Conservation (phyloP, 345 rosid species). For the Angophora floribunda region DNA sequence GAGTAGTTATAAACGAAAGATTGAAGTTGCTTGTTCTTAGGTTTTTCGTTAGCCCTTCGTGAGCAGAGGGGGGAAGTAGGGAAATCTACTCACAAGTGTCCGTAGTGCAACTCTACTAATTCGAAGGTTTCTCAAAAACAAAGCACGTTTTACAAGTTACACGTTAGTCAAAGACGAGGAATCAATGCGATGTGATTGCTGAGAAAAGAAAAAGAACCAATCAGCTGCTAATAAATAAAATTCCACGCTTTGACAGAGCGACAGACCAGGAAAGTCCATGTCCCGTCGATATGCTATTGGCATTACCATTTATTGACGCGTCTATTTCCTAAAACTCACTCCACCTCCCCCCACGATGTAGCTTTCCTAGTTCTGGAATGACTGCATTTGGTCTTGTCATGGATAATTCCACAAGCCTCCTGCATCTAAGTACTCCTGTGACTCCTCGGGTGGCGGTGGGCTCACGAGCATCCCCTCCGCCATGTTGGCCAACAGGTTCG, state of each 20-base stretch:
- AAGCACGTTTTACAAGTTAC: not conserved
- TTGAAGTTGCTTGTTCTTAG: not conserved
- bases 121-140: not conserved
- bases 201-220: not conserved
- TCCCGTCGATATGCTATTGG: not conserved
- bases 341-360: not conserved
- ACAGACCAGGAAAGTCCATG: not conserved
- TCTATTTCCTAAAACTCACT: not conserved
- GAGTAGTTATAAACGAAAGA: not conserved
- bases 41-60: not conserved
- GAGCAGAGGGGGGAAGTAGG: not conserved
- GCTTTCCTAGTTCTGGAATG: not conserved
- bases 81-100: not conserved
- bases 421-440: slow-evolving; percentile 42
- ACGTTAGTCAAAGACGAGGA: not conserved
- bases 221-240: not conserved
- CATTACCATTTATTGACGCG: no score
- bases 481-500: slow-evolving; percentile 72
- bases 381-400: not conserved
- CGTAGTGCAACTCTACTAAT: not conserved
- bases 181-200: not conserved
- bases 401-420: slow-evolving; percentile 61
- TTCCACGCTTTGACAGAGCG: not conserved
- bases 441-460: slow-evolving; percentile 33
- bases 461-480: slow-evolving; percentile 78